Base-by-base conservation (phyloP, 1,284 basidiomycete genomes). In the Malassezia nana region DNA sequence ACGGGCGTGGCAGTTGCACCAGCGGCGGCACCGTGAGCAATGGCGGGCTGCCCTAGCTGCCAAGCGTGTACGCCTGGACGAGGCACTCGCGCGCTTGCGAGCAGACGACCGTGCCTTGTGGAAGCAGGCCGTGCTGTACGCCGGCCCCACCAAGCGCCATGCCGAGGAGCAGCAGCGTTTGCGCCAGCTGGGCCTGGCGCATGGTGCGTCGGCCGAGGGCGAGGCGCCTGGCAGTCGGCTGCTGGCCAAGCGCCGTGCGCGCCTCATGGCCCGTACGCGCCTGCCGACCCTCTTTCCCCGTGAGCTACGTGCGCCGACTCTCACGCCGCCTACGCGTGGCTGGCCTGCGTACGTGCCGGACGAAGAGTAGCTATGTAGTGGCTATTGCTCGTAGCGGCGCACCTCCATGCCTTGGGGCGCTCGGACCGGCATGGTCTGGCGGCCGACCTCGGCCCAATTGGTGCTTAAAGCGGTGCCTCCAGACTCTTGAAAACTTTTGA, bases 1-100 rank as follows among this genome's bases (percentile, higher is more conserved):
- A 62, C 83, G 91, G 32, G 91, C 91, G 3, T 96, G 86, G 86
- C 77, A 84, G 50, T 80, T 96, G 18, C 83, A 86, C 76, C 81
- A 83, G 65, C 81, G 89, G 30, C 83, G 86, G 65, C 65, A 83
- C 52, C 81, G 89, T 43, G 82, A 85, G 42, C 50, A 43, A 18
- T 58, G 63, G 18, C 43, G 51, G 2, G 50, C 43, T 9, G 58
- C 63, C 29, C 62, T 73, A 13, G 41, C 53, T 18, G 46, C 41
- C 13, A 72, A 72, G 45, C 60, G 66, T 13, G 50, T 53, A 4
- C 57, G 58, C 32, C 57, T 73, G 32, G 53, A 61, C 42, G 69
- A 67, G 50, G 69, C 71, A 1, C 31, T 67, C 1, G 43, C 46
- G 10, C 65, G 66, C 30, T 60, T 73, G 20, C 42, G 42, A 2